Evolutionary conservation across 2,329 filamentous ascomycete species (phyloP).

Genomic region (Amylocarpus encephaloides): DNA sequence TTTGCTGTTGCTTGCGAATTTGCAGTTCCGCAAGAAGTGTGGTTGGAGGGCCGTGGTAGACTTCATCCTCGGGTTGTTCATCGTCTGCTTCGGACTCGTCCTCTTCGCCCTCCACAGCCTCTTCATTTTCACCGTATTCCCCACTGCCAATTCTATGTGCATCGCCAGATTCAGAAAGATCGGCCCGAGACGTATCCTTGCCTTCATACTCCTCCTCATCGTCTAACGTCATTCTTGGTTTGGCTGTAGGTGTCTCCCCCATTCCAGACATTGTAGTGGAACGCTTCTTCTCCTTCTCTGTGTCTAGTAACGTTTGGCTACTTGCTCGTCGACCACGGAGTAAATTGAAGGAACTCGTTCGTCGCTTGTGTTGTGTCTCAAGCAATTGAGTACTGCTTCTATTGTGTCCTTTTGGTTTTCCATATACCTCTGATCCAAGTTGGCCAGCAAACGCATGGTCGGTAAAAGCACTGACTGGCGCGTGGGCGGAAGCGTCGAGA

Average conservation of each 20-base stretch:
- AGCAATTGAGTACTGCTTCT: constrained; percentile 38
- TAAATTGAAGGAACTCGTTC: constrained; percentile 42
- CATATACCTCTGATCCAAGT: constrained; percentile 70
- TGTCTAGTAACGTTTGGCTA: constrained; percentile 15
- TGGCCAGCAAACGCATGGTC: constrained; percentile 79
- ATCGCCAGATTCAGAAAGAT: constrained; percentile 16
- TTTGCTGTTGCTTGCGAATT: constrained; percentile 82
- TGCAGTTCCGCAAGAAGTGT: constrained; percentile 91
- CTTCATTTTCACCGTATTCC: constrained; percentile 12
- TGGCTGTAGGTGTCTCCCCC: constrained; percentile 15
- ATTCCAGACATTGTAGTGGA: constrained; percentile 23
- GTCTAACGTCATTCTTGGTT: constrained; percentile 17
- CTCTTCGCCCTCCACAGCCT: constrained; percentile 18
- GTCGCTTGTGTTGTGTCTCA: constrained; percentile 36
- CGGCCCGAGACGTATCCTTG: constrained; percentile 19
- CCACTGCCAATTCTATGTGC: constrained; percentile 10
- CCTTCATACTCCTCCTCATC: constrained; percentile 23
- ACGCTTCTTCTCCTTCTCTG: constrained; percentile 15
- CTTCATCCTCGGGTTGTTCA: constrained; percentile 37
- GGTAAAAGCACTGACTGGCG: constrained; percentile 86
- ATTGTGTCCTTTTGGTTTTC: constrained; percentile 47
- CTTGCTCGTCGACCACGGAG: constrained; percentile 31
- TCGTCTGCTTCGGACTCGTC: constrained; percentile 42
- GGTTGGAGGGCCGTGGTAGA: constrained; percentile 68
- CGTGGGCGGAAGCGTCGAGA: constrained; percentile 78